Percentiles rank a stretch among this genome's conserved stretches.
phyloP scores from a whole-genome alignment of 2,329 filamentous ascomycete genomes.

The Monosporascus sp. region DNA sequence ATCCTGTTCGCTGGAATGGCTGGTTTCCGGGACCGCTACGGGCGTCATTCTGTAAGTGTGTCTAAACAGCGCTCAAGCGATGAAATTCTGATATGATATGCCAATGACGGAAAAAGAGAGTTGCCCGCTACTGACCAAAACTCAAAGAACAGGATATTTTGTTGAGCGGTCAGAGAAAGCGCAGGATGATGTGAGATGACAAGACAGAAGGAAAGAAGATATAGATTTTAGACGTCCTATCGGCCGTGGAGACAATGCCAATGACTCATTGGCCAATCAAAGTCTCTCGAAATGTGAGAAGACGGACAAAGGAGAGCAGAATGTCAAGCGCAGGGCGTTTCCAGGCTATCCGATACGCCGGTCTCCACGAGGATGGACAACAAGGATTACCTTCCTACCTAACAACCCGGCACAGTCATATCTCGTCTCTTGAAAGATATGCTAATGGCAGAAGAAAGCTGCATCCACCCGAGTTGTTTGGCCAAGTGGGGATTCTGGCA shows the following conservation, averaged over 20 bases:
- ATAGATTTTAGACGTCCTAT: conserved; percentile 4
- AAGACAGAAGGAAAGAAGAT: not conserved
- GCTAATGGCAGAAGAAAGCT: too few species aligned
- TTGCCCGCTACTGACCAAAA: not conserved
- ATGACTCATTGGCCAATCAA: conserved; percentile 13
- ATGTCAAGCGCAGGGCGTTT: not conserved
- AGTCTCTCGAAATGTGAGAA: not conserved
- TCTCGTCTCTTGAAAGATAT: too few species aligned
- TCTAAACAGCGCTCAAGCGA: not conserved
- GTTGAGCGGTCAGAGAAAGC: not conserved
- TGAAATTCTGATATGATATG: not conserved
- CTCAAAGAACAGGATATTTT: not conserved
- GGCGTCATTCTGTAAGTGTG: conserved; percentile 39
- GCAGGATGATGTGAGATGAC: not conserved
- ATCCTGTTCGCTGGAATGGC: conserved; percentile 37
- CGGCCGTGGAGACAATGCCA: not conserved
- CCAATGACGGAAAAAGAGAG: not conserved
- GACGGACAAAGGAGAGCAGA: not conserved
- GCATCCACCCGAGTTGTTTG: too few species aligned
- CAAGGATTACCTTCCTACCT: too few species aligned
- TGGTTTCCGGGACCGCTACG: conserved; percentile 36
- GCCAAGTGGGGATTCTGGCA: too few species aligned
- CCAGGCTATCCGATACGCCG: not conserved
- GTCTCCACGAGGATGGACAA: not conserved
- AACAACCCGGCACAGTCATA: not conserved